Evolutionary conservation across 2,329 filamentous ascomycete species (phyloP).

Genomic region (Clonostachys solani): DNA sequence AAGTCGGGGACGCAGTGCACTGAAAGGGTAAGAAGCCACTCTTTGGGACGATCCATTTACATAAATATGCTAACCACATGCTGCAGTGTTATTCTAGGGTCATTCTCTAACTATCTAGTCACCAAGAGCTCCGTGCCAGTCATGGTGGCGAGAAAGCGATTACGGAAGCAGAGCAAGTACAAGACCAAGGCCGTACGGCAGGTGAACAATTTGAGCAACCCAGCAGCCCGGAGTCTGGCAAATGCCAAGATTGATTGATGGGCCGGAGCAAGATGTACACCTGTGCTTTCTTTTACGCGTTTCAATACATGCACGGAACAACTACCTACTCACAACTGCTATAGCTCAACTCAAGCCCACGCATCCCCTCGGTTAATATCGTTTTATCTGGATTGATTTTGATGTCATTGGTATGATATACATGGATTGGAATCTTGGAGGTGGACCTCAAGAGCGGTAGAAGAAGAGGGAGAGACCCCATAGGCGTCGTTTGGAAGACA

Average conservation of each 20-base stretch:
- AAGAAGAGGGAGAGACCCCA: too few relatives aligned
- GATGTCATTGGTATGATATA: too few relatives aligned
- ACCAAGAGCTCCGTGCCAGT: constrained; percentile 96
- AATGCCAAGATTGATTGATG: constrained; percentile 69
- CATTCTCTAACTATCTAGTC: constrained; percentile 95
- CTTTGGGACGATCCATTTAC: background rate
- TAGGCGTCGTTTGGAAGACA: too few relatives aligned
- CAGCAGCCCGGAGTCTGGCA: constrained; percentile 60
- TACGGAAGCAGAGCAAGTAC: constrained; percentile 82
- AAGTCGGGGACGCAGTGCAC: constrained; percentile 81
- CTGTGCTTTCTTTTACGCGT: too few relatives aligned
- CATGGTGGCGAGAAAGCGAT: constrained; percentile 91
- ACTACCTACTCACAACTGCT: too few relatives aligned
- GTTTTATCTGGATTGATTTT: too few relatives aligned
- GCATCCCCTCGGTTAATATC: too few relatives aligned
- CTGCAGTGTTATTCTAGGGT: constrained; percentile 81
- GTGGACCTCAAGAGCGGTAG: too few relatives aligned
- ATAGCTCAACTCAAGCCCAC: too few relatives aligned
- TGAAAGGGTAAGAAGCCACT: constrained; percentile 72
- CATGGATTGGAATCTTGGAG: too few relatives aligned
- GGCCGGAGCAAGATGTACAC: background rate
- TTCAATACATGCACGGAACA: too few relatives aligned
- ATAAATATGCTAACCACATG: background rate
- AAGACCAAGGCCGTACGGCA: constrained; percentile 64
- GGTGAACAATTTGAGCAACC: constrained; percentile 76